phyloP scores from a whole-genome alignment of 163 green algal genomes.

The Scenedesmus sp. region DNA sequence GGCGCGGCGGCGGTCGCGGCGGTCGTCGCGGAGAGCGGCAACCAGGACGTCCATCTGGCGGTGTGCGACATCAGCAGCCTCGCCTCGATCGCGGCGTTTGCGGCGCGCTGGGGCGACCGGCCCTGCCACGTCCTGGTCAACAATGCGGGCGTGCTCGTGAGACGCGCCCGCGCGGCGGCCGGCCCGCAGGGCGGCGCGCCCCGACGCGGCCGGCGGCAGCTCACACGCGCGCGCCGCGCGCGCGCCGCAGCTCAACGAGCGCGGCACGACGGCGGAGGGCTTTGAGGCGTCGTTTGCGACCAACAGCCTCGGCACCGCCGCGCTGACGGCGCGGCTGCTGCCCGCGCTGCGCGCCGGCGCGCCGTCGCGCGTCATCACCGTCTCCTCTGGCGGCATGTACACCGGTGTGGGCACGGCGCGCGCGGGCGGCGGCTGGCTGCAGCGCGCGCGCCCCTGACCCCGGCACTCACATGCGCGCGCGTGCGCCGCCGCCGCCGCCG shows the following conservation, averaged over 20 bases:
- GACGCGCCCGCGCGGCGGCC: background rate
- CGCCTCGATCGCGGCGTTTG: constrained; percentile 29
- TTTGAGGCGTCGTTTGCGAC: constrained; percentile 79
- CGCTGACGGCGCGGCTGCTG: constrained; percentile 61
- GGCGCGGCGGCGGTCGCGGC: constrained; percentile 61
- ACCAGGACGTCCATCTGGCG: constrained; percentile 66
- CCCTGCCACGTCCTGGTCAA: constrained; percentile 59
- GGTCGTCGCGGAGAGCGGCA: constrained; percentile 53
- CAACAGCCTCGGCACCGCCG: constrained; percentile 63
- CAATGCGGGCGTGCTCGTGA: constrained; percentile 56
- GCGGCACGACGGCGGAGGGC: constrained; percentile 55
- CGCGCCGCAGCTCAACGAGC: constrained; percentile 64
- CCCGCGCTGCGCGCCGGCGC: constrained; percentile 48
- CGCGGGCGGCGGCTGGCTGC: background rate
- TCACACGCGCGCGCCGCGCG: too few species aligned
- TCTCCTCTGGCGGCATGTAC: constrained; percentile 70
- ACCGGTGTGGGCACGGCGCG: constrained; percentile 24
- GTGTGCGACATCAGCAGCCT: constrained; percentile 57
- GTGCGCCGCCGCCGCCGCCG: too few species aligned
- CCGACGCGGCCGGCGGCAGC: too few species aligned
- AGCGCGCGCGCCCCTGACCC: background rate
- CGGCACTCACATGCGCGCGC: background rate
- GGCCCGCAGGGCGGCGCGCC: too few species aligned
- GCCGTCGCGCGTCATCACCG: constrained; percentile 60
- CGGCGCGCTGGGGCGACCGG: constrained; percentile 19